Evolutionary conservation across 1,284 basidiomycete species (phyloP), one percentile per base, ranked within the genome.

Genomic region (Microbotryum intermedium): DNA sequence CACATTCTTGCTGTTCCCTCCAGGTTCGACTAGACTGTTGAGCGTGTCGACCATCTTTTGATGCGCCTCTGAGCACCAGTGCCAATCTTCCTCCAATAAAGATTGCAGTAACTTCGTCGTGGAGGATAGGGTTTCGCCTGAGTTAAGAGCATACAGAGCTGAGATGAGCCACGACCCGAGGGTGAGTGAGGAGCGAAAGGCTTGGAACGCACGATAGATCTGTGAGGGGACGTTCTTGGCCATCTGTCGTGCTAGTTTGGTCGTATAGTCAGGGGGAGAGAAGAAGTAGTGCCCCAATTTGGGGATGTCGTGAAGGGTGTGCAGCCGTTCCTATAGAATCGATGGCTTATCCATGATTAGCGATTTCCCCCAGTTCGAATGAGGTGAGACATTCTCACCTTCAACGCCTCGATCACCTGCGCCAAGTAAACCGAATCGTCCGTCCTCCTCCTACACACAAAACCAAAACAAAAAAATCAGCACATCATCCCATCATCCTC

Each of bases 231-330:
- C 71, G 1, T 75, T 74, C 46, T 75, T 74, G n/a, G 80, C 69
- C 78, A 91, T 83, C 9, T 72, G 71, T 47, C 75, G 70, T 0
- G 87, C 83, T 61, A 85, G 83, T 0, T 78, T 71, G 1, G 80
- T 77, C 1, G 73, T 63, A 59, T 83, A 79, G 58, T 84, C 77
- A 0, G 88, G 88, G 8, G 82, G 79, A 23, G 81, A 72, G 72
- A 90, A 94, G 74, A 92, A 84, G 73, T 85, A 91, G 0, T 85
- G 81, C 0, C 83, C 84, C 20, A 84, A 76, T 1, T 71, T 69
- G 0, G 85, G 80, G 50, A 92, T 79, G 61, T 91, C 87, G 47
- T 79, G 77, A 43, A 91, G 72, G 50, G 83, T 84, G 8, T 79
- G 79, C 3, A 87, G 76, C 23, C 89, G 84, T 44, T 86, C 83